Conservation (phyloP, 345 rosid genomes). For the Cochlearia excelsa region DNA sequence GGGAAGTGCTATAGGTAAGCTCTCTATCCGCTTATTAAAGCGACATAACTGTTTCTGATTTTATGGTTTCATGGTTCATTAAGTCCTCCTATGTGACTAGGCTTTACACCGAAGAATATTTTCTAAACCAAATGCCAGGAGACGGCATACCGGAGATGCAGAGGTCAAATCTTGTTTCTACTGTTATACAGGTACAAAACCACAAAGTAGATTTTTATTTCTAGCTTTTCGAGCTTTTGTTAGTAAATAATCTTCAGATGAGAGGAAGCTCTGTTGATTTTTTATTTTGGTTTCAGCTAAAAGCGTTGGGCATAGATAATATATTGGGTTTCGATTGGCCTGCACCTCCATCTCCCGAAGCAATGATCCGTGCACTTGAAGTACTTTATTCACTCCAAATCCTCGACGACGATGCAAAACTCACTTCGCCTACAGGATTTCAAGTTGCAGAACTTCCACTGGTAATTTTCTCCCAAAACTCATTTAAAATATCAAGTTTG, state of each 20-base stretch:
- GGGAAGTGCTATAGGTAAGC: constrained; percentile 94
- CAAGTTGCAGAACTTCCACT: constrained; percentile 96
- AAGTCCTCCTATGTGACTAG: constrained; percentile 39
- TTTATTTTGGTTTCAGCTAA: constrained; percentile 47
- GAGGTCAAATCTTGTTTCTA: constrained; percentile 86
- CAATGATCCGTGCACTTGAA: constrained; percentile 93
- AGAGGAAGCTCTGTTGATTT: constrained; percentile 23
- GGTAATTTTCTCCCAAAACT: constrained; percentile 37
- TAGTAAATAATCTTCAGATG: constrained; percentile 1
- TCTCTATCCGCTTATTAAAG: constrained; percentile 8
- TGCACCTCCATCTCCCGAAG: constrained; percentile 87
- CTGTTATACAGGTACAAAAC: constrained; percentile 72
- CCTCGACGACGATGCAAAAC: constrained; percentile 95
- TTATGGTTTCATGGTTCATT: neutral
- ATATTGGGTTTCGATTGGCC: constrained; percentile 93
- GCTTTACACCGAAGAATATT: constrained; percentile 82
- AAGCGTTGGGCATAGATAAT: constrained; percentile 94
- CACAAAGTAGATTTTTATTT: neutral
- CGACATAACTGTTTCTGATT: constrained; percentile 2
- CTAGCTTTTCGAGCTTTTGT: constrained; percentile 1
- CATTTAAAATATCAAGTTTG: neutral
- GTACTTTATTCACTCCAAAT: constrained; percentile 86
- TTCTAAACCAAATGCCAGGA: constrained; percentile 70
- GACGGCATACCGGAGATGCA: constrained; percentile 96
- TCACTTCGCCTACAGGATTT: constrained; percentile 93